Percentiles rank a stretch among this genome's conserved stretches.
These are phyloP conservation scores for Trametes elegans DNA, from an alignment of 768 basidiomycete species.

Conservation along the genomic window DNA sequence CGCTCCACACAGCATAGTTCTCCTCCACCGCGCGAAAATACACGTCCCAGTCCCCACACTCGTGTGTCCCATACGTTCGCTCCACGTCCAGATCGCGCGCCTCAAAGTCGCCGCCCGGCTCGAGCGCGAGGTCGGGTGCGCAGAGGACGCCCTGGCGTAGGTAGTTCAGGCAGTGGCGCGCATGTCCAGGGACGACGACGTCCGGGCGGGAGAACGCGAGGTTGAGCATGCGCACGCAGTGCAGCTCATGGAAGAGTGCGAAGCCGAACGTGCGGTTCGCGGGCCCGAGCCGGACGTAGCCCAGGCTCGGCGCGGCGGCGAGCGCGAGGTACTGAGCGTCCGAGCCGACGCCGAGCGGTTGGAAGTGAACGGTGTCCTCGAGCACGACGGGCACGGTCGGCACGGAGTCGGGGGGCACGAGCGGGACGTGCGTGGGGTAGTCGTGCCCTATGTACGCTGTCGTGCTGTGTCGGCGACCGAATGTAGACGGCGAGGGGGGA, in stretches of 20 bases:
- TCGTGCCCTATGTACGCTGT: no score
- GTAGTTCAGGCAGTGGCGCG: conserved; percentile 35
- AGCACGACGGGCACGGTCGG: conserved; percentile 22
- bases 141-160: conserved; percentile 33
- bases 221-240: conserved; percentile 33
- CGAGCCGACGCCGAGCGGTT: conserved; percentile 25
- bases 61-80: conserved; percentile 23
- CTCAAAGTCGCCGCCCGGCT: conserved; percentile 26
- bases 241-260: conserved; percentile 36
- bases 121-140: conserved; percentile 31
- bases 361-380: conserved; percentile 34
- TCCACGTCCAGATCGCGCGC: conserved; percentile 18
- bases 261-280: conserved; percentile 32
- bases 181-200: background rate
- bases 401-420: conserved; percentile 14
- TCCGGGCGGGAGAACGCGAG: conserved; percentile 6
- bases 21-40: conserved; percentile 26
- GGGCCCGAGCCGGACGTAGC: conserved; percentile 33
- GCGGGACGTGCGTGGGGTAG: no score
- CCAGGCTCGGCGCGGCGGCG: conserved; percentile 28
- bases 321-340: conserved; percentile 30
- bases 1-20: conserved; percentile 1
- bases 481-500: no score
- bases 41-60: conserved; percentile 29
- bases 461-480: no score